phyloP scores from a whole-genome alignment of 208 protist species.

The Leishmania amazonensis region DNA sequence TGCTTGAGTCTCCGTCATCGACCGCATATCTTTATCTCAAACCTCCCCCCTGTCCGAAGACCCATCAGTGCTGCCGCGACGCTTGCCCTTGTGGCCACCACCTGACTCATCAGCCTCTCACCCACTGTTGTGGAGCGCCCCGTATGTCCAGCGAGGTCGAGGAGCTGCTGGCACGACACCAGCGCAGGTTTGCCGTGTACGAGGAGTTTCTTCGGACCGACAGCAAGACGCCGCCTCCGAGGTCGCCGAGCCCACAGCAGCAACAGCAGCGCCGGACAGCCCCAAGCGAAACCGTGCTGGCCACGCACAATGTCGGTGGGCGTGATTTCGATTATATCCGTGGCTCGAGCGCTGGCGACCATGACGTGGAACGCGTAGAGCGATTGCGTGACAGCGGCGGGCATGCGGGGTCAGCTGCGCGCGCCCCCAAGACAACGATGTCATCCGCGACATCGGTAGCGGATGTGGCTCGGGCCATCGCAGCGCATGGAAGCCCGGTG shows the following conservation, averaged over 20 bases:
- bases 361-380: neutral
- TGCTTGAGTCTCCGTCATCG: neutral
- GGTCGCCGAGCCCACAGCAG: neutral
- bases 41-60: neutral
- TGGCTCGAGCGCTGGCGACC: neutral
- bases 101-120: neutral
- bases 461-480: conserved; percentile 19
- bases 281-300: conserved; percentile 7
- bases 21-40: neutral
- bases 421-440: neutral
- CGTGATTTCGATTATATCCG: neutral
- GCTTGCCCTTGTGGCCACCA: neutral
- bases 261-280: conserved; percentile 1
- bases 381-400: too few relatives aligned
- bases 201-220: conserved; percentile 12
- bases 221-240: neutral
- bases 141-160: conserved; percentile 12
- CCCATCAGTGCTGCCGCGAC: neutral
- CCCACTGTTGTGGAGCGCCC: neutral
- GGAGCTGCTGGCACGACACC: conserved; percentile 18
- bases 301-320: neutral
- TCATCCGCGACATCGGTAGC: neutral
- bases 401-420: neutral
- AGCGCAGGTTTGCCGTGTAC: conserved; percentile 16
- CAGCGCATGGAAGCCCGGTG: conserved; percentile 6